A percentile compares a stretch with the other conserved stretches of the same genome.
Conservation (phyloP, 495 filamentous ascomycete genomes). For the Talaromyces thailandensis region DNA sequence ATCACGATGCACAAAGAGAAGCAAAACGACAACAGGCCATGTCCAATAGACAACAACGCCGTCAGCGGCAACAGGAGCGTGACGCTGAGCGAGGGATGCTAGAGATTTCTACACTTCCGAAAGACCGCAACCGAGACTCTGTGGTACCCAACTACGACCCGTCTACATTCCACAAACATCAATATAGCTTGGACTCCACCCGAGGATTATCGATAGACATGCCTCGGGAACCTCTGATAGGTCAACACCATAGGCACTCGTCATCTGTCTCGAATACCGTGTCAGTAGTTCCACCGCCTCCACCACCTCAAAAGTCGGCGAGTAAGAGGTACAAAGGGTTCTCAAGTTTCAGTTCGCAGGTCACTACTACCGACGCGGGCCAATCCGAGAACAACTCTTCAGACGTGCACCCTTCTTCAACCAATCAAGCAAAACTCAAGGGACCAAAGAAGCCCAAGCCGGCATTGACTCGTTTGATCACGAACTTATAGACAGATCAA, state of each 20-base stretch:
- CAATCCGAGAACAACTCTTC: background rate
- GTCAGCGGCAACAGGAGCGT: background rate
- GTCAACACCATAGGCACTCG: background rate
- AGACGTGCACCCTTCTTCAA: background rate
- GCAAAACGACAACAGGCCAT: background rate
- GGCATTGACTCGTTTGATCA: conserved; percentile 30
- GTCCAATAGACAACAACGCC: background rate
- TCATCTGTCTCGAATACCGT: background rate
- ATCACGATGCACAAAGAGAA: background rate
- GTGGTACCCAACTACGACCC: conserved; percentile 5
- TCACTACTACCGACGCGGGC: background rate
- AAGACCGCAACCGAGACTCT: background rate
- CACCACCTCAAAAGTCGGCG: background rate
- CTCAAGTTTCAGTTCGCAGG: background rate
- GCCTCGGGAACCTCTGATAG: background rate
- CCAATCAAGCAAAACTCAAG: background rate
- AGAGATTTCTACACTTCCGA: background rate
- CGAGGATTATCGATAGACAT: conserved; percentile 6
- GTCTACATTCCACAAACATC: conserved; percentile 1
- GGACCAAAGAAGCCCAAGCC: conserved; percentile 24
- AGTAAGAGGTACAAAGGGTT: background rate
- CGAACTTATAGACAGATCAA: conserved; percentile 18
- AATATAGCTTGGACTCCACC: conserved; percentile 4
- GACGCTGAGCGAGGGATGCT: conserved; percentile 1
- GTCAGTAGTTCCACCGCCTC: background rate